A percentile compares a stretch with the other conserved stretches of the same genome.
These are phyloP conservation scores for Candida insectalens DNA, from an alignment of 805 yeast genomes.

Conservation along the genomic window DNA sequence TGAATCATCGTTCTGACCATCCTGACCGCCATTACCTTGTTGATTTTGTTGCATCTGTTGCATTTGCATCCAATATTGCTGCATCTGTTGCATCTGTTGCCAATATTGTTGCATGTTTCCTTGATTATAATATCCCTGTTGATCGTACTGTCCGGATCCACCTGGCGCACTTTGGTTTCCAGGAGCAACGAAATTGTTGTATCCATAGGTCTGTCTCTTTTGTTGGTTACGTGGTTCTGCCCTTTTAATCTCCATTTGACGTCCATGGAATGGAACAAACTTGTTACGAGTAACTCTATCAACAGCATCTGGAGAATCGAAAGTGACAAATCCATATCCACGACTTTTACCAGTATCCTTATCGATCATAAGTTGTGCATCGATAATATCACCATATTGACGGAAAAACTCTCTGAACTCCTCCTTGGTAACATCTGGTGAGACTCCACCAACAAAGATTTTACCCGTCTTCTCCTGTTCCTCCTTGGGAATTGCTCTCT, in stretches of 20 bases:
- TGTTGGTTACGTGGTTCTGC: conserved; percentile 78
- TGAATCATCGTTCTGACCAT: conserved; percentile 1
- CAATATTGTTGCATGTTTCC: conserved; percentile 39
- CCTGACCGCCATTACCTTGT: conserved; percentile 9
- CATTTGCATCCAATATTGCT: conserved; percentile 26
- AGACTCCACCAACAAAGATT: conserved; percentile 95
- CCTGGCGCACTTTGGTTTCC: conserved; percentile 1
- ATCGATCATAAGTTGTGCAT: conserved; percentile 94
- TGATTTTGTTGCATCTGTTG: conserved; percentile 23
- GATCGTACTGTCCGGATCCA: conserved; percentile 22
- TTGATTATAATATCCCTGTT: conserved; percentile 19
- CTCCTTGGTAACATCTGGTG: conserved; percentile 84
- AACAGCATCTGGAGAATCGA: conserved; percentile 89
- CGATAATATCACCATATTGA: conserved; percentile 84
- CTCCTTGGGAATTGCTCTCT: conserved; percentile 93
- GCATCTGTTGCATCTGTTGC: conserved; percentile 53
- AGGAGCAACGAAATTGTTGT: conserved; percentile 18
- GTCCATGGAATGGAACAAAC: conserved; percentile 77
- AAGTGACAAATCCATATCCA: conserved; percentile 95
- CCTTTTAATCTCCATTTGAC: conserved; percentile 72
- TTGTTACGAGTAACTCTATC: conserved; percentile 78
- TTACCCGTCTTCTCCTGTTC: conserved; percentile 96
- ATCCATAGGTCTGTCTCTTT: conserved; percentile 2
- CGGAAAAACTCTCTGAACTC: conserved; percentile 83
- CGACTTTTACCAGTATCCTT: conserved; percentile 95